These are phyloP conservation scores for Mortierella alpina DNA, from an alignment of 192 early-diverging fungal species.

Conservation along the genomic window DNA sequence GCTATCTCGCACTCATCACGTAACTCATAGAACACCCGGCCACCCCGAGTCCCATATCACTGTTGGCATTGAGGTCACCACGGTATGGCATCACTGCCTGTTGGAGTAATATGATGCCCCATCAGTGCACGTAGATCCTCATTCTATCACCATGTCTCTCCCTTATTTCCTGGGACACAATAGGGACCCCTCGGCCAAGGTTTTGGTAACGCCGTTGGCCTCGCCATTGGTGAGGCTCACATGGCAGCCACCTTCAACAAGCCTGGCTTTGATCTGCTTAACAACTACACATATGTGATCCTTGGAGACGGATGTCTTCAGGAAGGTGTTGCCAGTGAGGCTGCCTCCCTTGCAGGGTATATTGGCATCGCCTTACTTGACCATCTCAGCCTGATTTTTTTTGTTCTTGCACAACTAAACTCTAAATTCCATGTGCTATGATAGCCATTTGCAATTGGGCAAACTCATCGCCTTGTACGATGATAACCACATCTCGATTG, in stretches of 20 bases:
- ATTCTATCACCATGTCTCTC: background rate
- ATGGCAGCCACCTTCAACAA: conserved; percentile 92
- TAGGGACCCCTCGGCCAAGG: conserved; percentile 94
- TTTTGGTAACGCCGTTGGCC: conserved; percentile 91
- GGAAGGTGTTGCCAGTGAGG: conserved; percentile 95
- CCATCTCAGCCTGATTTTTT: background rate
- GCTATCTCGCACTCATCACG: background rate
- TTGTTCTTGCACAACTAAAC: background rate
- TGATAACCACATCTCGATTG: conserved; percentile 96
- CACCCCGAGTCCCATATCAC: conserved; percentile 94
- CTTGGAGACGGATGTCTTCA: conserved; percentile 97
- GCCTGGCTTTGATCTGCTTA: conserved; percentile 85
- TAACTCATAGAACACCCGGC: conserved; percentile 84
- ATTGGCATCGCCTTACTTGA: background rate
- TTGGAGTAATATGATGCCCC: background rate
- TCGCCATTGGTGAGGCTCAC: conserved; percentile 90
- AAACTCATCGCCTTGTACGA: conserved; percentile 97
- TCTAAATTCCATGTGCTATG: conserved; percentile 9
- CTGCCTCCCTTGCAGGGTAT: conserved; percentile 91
- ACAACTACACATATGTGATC: conserved; percentile 88
- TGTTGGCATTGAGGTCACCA: conserved; percentile 95
- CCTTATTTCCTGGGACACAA: background rate
- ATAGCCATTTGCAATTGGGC: conserved; percentile 86
- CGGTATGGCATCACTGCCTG: conserved; percentile 46
- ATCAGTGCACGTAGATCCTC: background rate